These are phyloP conservation scores for Apiotrichum montevideense DNA, from an alignment of 1,284 basidiomycete genomes.

Conservation along the genomic window DNA sequence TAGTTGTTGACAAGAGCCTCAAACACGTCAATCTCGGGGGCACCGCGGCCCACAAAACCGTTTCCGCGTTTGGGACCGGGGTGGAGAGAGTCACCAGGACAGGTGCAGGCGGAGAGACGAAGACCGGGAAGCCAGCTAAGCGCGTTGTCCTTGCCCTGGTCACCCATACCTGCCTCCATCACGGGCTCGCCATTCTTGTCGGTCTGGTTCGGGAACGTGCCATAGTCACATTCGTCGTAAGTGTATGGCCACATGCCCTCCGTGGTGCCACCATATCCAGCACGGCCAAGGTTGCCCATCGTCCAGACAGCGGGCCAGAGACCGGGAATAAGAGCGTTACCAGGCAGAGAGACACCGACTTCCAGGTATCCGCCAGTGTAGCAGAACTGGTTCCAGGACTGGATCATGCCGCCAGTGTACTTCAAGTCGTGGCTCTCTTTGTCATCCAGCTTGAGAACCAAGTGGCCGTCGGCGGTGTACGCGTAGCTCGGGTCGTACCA, in stretches of 20 bases:
- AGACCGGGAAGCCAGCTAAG: constrained; percentile 50
- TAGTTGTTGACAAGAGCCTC: constrained; percentile 52
- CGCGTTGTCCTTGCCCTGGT: constrained; percentile 12
- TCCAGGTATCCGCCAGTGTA: constrained; percentile 45
- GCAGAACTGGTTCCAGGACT: constrained; percentile 51
- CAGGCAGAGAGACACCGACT: constrained; percentile 72
- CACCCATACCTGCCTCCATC: constrained; percentile 34
- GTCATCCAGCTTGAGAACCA: constrained; percentile 69
- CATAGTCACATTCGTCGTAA: constrained; percentile 72
- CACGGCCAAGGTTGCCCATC: constrained; percentile 75
- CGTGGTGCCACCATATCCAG: constrained; percentile 51
- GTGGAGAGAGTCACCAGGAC: constrained; percentile 55
- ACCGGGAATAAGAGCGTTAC: constrained; percentile 48
- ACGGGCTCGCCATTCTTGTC: constrained; percentile 26
- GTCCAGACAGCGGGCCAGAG: constrained; percentile 81
- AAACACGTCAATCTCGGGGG: constrained; percentile 63
- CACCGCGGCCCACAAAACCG: constrained; percentile 57
- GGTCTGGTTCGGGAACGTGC: constrained; percentile 61
- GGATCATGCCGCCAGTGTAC: constrained; percentile 67
- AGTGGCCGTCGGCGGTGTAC: constrained; percentile 70
- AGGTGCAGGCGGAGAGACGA: constrained; percentile 52
- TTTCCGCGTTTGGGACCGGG: constrained; percentile 58
- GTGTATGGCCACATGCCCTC: constrained; percentile 49
- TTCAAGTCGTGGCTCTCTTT: constrained; percentile 66
- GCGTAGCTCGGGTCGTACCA: constrained; percentile 69